A percentile compares a stretch with the other conserved stretches of the same genome.
phyloP scores from a whole-genome alignment of 148 eudicot genomes.

The Euryodendron excelsum region DNA sequence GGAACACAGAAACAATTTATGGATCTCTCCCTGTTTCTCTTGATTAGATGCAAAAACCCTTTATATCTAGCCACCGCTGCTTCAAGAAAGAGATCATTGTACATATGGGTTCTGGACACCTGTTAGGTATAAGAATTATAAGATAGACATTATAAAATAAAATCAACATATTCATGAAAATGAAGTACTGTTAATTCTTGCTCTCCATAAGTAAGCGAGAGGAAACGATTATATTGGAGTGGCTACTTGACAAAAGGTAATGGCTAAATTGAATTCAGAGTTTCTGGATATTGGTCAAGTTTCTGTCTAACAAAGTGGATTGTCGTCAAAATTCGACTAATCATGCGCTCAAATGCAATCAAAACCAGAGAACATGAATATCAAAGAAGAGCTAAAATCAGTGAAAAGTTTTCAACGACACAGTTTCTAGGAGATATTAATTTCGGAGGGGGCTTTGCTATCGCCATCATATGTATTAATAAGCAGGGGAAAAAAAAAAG shows the following conservation, averaged over 20 bases:
- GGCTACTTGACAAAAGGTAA: background rate
- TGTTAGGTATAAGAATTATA: conserved; percentile 17
- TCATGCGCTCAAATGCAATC: no score
- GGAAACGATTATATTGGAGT: background rate
- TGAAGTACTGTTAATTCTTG: background rate
- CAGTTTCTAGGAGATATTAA: no score
- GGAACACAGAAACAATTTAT: conserved; percentile 76
- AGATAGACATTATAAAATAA: background rate
- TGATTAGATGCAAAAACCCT: conserved; percentile 85
- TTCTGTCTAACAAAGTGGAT: no score
- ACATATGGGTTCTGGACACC: conserved; percentile 77
- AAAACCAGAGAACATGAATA: no score
- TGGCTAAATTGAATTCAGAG: background rate
- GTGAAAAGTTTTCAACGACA: no score
- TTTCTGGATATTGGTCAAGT: background rate
- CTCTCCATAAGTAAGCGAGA: conserved; percentile 6
- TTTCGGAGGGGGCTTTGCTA: no score
- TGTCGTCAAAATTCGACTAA: no score
- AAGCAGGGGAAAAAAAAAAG: no score
- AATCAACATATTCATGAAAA: background rate
- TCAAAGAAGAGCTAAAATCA: no score
- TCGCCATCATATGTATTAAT: no score
- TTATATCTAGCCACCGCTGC: conserved; percentile 92
- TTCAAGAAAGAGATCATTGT: conserved; percentile 60
- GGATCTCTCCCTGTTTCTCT: conserved; percentile 62